These are phyloP conservation scores for Durotheca rogersii DNA, from an alignment of 495 filamentous ascomycete species.

Conservation along the genomic window DNA sequence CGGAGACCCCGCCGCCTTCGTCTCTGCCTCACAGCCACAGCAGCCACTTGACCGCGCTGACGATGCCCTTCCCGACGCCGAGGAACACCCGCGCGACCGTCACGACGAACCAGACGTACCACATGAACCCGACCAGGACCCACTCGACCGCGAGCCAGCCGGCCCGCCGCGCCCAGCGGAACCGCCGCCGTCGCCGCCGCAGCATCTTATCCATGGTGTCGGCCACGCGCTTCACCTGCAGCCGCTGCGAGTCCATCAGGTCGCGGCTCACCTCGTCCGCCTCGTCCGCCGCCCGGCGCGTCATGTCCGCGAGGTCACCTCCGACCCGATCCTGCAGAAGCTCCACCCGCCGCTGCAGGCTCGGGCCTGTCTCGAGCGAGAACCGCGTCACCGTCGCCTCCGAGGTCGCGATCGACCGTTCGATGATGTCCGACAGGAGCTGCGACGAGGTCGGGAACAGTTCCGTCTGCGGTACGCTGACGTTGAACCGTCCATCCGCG, in stretches of 20 bases:
- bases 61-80: constrained; percentile 58
- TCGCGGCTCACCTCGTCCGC: constrained; percentile 74
- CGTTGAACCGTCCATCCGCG: constrained; percentile 39
- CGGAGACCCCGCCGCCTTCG: too few species aligned
- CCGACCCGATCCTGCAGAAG: constrained; percentile 37
- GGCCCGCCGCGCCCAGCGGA: constrained; percentile 68
- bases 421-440: constrained; percentile 58
- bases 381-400: constrained; percentile 53
- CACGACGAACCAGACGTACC: constrained; percentile 81
- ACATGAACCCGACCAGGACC: constrained; percentile 75
- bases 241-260: constrained; percentile 68
- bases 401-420: constrained; percentile 54
- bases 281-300: constrained; percentile 66
- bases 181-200: constrained; percentile 62
- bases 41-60: constrained; percentile 68
- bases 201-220: constrained; percentile 77
- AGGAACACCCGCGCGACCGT: constrained; percentile 64
- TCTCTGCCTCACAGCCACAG: constrained; percentile 62
- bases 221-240: constrained; percentile 73
- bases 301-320: constrained; percentile 52
- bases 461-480: constrained; percentile 57
- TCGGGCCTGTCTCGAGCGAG: constrained; percentile 31
- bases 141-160: constrained; percentile 77
- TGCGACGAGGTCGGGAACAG: constrained; percentile 70
- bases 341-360: constrained; percentile 41